A percentile compares a stretch with the other conserved stretches of the same genome.
Evolutionary conservation across 83 land plant genomes (phyloP).

Genomic region (Isoetes engelmannii): DNA sequence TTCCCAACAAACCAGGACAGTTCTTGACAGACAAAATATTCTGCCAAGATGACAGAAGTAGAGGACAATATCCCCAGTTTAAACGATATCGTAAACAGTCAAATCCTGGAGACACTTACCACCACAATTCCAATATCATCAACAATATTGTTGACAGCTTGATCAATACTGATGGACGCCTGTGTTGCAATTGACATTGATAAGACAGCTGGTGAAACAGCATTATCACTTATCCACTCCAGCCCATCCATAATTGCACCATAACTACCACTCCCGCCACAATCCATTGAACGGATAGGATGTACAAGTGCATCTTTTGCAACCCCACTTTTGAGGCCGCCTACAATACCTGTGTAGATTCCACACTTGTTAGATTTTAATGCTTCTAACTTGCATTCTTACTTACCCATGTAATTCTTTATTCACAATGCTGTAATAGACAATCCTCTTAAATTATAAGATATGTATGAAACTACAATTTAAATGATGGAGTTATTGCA

Average conservation of each 20-base stretch:
- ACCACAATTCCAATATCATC: slow-evolving; percentile 20
- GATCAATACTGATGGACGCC: slow-evolving; percentile 37
- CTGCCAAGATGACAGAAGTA: too few species aligned
- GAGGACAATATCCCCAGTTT: too few species aligned
- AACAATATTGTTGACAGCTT: slow-evolving; percentile 24
- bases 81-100: too few species aligned
- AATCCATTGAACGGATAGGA: slow-evolving; percentile 28
- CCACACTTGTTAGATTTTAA: not conserved
- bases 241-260: slow-evolving; percentile 25
- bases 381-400: not conserved
- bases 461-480: too few species aligned
- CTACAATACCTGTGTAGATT: slow-evolving; percentile 20
- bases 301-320: slow-evolving; percentile 30
- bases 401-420: not conserved
- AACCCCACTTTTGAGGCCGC: slow-evolving; percentile 30
- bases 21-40: too few species aligned
- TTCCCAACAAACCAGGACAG: too few species aligned
- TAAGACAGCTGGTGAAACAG: slow-evolving; percentile 20
- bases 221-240: slow-evolving; percentile 29
- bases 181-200: slow-evolving; percentile 34
- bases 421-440: too few species aligned
- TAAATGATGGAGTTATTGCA: too few species aligned
- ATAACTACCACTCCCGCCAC: slow-evolving; percentile 27
- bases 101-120: slow-evolving; percentile 12
- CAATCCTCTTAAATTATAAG: too few species aligned